Conservation (phyloP, 331 rosid genomes). For the Cucumis variabilis region DNA sequence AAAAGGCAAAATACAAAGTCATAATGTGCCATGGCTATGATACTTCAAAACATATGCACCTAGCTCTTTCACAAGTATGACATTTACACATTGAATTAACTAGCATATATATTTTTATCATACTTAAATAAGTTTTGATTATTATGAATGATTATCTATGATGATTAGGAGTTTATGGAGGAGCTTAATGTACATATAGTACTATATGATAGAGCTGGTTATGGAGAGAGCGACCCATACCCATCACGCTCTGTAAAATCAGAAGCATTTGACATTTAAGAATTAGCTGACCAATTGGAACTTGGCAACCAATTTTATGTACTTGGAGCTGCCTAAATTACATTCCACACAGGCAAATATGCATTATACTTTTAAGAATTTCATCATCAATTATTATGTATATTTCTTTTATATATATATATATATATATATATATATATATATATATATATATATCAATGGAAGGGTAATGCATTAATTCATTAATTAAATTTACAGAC, state of each 20-base stretch:
- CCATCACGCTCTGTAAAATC: conserved; percentile 77
- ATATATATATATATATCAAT: too few relatives aligned
- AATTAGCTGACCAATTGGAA: conserved; percentile 72
- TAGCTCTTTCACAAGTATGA: too few relatives aligned
- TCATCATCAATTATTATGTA: too few relatives aligned
- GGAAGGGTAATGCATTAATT: too few relatives aligned
- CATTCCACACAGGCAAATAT: conserved; percentile 70
- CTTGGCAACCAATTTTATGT: conserved; percentile 71
- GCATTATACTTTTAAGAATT: too few relatives aligned
- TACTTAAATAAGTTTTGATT: too few relatives aligned
- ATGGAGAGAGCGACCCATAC: conserved; percentile 89
- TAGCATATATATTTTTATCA: too few relatives aligned
- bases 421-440: too few relatives aligned
- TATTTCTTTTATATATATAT: too few relatives aligned
- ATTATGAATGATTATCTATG: too few relatives aligned
- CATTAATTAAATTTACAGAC: conserved; percentile 45
- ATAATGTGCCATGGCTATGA: conserved; percentile 30
- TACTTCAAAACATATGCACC: too few relatives aligned
- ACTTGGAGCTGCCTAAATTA: conserved; percentile 73
- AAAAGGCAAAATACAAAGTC: conserved; percentile 68
- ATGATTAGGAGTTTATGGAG: neutral
- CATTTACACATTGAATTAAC: too few relatives aligned
- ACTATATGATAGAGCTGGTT: conserved; percentile 48
- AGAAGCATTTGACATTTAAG: conserved; percentile 83
- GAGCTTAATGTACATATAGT: neutral